Base-by-base conservation (phyloP, 2,329 filamentous ascomycete genomes). In the Paracoccidioides brasiliensis region DNA sequence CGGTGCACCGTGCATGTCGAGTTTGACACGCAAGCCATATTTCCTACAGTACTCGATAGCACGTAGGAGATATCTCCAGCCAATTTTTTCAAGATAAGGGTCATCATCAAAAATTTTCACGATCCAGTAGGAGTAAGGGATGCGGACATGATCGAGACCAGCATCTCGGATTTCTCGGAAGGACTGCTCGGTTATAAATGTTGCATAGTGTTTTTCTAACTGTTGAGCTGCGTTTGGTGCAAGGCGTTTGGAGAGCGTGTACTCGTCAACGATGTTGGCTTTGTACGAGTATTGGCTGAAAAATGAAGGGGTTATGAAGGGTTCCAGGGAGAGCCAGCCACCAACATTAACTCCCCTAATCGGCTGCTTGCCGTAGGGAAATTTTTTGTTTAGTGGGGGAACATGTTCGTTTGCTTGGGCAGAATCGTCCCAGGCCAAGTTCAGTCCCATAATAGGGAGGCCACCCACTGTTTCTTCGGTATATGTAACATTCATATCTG, bases 71-170 rank as follows among this genome's bases (percentile, higher is more conserved):
- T 98, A 98, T 10, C 93, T 81, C 91, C 91, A 98, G 1, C 88
- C 85, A 0, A 89, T 87, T 44, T 90, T 84, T 57, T 86, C 81
- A 1, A 98, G 78, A 66, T 95, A 98, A 1, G 90, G 88, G 65
- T 98, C 93, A 45, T 78, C 83, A 33, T 88, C 83, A 69, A 95
- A 96, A 0, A 84, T 86, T 56, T 83, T 81, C 1, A 97, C 84
- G 0, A 90, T 89, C 93, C 93, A 98, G 76, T 98, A 98, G 8
- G 86, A 88, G 69, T 85, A 97, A 0, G 88, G 90, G 54, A 98
- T 96, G 55, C 93, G 86, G n/a, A 98, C 87, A 67, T 98, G 93
- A 67, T 98, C 93, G 48, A 98, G 81, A 0, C 93, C 93, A 1
- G 93, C 93, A 42, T 82, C 84, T 51, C 83, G 82, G 57, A 98